Base-by-base conservation (phyloP, 139 green algal genomes). In the Chlorella sp. region DNA sequence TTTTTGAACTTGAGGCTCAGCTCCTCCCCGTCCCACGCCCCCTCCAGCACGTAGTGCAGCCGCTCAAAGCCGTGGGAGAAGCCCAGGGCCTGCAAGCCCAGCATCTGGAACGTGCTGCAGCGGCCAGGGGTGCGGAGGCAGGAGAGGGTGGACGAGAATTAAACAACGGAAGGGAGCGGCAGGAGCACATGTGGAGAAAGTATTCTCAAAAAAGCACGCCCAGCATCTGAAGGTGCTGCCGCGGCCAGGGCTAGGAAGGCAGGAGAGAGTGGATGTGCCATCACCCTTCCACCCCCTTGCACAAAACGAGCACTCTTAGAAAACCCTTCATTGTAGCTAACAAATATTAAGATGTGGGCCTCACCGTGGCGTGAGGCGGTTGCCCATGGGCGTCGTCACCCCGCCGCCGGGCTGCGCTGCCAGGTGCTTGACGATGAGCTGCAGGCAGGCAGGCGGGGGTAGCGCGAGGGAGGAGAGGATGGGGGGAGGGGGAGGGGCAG, bases 11-110 rank as follows among this genome's bases (percentile, higher is more conserved):
- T 88, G 9, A 93, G 92, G 77, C 89, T 98, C n/a, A 99, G 83
- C 81, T 96, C 84, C 4, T 92, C 85, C 4, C 78, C 91, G 77
- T 98, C 97, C 75, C 96, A 97, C 66, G 96, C 96, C 39, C 24
- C 83, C 89, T 98, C 97, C 32, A 99, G 87, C 66, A 98, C 57
- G 91, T 95, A 99, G 88, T 98, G 94, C 88, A 99, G 93, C 68
- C 96, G 94, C 91, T 99, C 97, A 92, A 98, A 97, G n/a, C 96
- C 96, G 36, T 94, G 94, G 32, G 91, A 93, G 18, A 92, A 92
- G 30, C 96, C 96, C 36, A 95, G 80, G 53, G 88, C 57, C 76
- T 64, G 34, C 2, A 98, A 89, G 16, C 97, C 97, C 84, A 99
- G 90, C 37, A 94, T 84, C 92, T 99, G 97, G 0, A 99, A 91